A percentile compares a stretch with the other conserved stretches of the same genome.
These are phyloP conservation scores for Ottelia alismoides DNA, from an alignment of 106 monocot genomes.

Conservation along the genomic window DNA sequence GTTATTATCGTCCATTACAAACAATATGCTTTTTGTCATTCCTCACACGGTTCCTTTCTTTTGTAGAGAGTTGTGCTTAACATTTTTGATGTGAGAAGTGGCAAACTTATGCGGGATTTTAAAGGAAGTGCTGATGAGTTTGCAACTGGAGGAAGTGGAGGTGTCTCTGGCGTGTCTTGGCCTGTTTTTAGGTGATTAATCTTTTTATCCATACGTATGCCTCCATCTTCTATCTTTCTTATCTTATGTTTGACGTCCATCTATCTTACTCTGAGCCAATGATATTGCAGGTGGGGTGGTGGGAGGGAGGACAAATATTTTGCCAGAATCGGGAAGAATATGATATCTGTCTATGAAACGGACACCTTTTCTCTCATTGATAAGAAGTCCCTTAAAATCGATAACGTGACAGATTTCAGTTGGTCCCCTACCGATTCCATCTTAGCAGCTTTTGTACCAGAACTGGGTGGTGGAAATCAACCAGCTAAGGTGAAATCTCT, in stretches of 20 bases:
- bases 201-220: not conserved
- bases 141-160: slow-evolving; percentile 35
- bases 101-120: slow-evolving; percentile 85
- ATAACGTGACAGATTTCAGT: slow-evolving; percentile 71
- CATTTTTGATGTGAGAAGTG: slow-evolving; percentile 83
- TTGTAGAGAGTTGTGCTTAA: slow-evolving; percentile 69
- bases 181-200: slow-evolving; percentile 64
- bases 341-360: slow-evolving; percentile 80
- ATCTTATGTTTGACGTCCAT: too few relatives aligned
- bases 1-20: not conserved
- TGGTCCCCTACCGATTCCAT: slow-evolving; percentile 93
- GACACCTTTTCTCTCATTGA: slow-evolving; percentile 87
- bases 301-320: slow-evolving; percentile 90
- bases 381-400: slow-evolving; percentile 87
- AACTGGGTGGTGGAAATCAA: slow-evolving; percentile 76
- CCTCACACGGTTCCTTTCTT: not conserved
- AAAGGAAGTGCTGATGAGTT: slow-evolving; percentile 92
- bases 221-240: too few relatives aligned
- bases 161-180: slow-evolving; percentile 77
- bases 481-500: slow-evolving; percentile 63
- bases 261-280: too few relatives aligned
- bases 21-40: not conserved
- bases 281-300: slow-evolving; percentile 77
- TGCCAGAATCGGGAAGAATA: slow-evolving; percentile 88
- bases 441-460: slow-evolving; percentile 65